Base-by-base conservation (phyloP, 495 filamentous ascomycete genomes). In the Penicillium dipodomyicola region DNA sequence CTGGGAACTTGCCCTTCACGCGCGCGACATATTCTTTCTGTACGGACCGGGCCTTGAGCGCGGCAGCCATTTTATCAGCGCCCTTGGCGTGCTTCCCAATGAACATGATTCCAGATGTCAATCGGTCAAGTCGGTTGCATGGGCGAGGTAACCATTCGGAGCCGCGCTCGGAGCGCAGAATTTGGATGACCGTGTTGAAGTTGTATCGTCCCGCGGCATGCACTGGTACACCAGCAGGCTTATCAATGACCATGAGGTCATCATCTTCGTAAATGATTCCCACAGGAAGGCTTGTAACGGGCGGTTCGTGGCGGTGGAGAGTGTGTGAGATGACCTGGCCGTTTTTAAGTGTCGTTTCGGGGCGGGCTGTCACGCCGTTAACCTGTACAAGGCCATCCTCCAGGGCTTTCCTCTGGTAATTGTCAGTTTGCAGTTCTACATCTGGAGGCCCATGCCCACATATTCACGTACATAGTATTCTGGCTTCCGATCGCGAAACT, bases 101-200 rank as follows among this genome's bases (percentile, higher is more conserved):
- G 72, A 98, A 98, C 94, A 98, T 98, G 58, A 98, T 84, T 23
- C 94, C 94, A 47, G 90, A 95, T 0, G 94, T 98, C 56, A 98
- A 72, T 43, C 94, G 78, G 66, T 98, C 94, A n/a, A 98, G 83
- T 35, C 94, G 81, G 65, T 98, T 96, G 75, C 92, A 96, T 1
- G 95, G 87, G 44, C 92, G 76, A 0, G 93, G 90, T 50, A 87
- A 76, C 72, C 82, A 96, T 8, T 75, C 74, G n/a, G 80, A 70
- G 8, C 83, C 80, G 49, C 91, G 78, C 65, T 96, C 87, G 4
- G 87, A 78, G 57, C 88, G 87, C 81, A 98, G 85, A 60, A 98
- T 96, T 76, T 98, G 93, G 20, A 96, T 79, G 40, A 98, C 79
- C 2, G 89, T 89, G 71, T 98, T 97, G 78, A 87, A 96, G 71